These are phyloP conservation scores for Forsythia suspensa DNA, from an alignment of 257 asterid genomes.

Conservation along the genomic window DNA sequence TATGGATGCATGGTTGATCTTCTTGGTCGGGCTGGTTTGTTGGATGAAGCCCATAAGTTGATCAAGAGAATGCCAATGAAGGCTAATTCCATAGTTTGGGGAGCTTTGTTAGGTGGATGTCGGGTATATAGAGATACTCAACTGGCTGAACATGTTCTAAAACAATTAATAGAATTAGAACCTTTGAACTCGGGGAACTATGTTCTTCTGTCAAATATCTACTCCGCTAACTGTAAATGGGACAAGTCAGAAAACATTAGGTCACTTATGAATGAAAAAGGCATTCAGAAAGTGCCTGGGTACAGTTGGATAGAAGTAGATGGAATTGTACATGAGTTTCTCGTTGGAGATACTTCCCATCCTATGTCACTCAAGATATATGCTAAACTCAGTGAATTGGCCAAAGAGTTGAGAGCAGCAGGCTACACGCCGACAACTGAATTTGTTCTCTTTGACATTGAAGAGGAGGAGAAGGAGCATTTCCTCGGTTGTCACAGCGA, in stretches of 20 bases:
- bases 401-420: conserved; percentile 30
- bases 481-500: conserved; percentile 44
- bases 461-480: conserved; percentile 52
- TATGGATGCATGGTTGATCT: conserved; percentile 54
- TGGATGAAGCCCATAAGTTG: conserved; percentile 37
- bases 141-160: conserved; percentile 41
- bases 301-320: conserved; percentile 48
- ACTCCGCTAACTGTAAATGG: conserved; percentile 41
- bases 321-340: conserved; percentile 50
- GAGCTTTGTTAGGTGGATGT: conserved; percentile 49
- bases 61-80: conserved; percentile 41
- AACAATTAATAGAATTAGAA: conserved; percentile 41
- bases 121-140: conserved; percentile 43
- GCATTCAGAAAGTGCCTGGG: conserved; percentile 42
- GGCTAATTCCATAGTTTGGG: conserved; percentile 44
- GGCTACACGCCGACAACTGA: conserved; percentile 45
- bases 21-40: conserved; percentile 41
- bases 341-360: conserved; percentile 43
- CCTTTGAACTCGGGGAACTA: conserved; percentile 47
- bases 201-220: conserved; percentile 42
- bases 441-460: conserved; percentile 45
- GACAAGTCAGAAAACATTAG: conserved; percentile 38
- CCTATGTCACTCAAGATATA: conserved; percentile 39
- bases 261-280: conserved; percentile 26
- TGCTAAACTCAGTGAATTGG: conserved; percentile 35